A percentile compares a stretch with the other conserved stretches of the same genome.
Evolutionary conservation across 768 basidiomycete species (phyloP).

Genomic region (Chiua virens): DNA sequence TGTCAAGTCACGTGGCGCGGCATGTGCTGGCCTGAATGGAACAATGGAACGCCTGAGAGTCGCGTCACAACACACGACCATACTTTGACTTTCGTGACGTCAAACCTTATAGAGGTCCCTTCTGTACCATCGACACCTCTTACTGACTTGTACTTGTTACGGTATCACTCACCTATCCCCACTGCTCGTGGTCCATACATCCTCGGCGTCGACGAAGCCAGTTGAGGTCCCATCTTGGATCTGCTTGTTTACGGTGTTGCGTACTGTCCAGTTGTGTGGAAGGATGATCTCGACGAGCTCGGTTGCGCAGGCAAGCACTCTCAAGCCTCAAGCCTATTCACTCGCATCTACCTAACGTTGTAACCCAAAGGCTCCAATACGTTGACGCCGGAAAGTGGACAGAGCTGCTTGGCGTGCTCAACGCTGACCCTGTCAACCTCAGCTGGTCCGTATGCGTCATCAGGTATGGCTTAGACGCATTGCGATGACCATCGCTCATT

Average conservation of each 20-base stretch:
- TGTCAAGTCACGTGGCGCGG: too few relatives aligned
- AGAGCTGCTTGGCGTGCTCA: conserved; percentile 62
- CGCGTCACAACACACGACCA: too few relatives aligned
- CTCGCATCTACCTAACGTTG: background rate
- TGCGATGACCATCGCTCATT: background rate
- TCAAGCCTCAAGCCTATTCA: background rate
- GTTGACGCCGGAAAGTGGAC: conserved; percentile 71
- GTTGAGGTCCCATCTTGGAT: conserved; percentile 92
- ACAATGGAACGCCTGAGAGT: too few relatives aligned
- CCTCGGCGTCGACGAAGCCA: conserved; percentile 98
- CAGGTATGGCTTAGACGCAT: conserved; percentile 39
- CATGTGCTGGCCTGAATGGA: too few relatives aligned
- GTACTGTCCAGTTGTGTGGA: conserved; percentile 82
- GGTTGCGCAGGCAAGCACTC: conserved; percentile 81
- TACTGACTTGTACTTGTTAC: conserved; percentile 71
- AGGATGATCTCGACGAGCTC: conserved; percentile 67
- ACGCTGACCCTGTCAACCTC: conserved; percentile 66
- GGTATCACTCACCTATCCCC: conserved; percentile 37
- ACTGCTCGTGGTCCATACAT: conserved; percentile 77
- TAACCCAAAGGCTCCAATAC: conserved; percentile 81
- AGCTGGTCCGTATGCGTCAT: conserved; percentile 84
- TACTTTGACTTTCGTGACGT: too few relatives aligned
- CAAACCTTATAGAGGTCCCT: too few relatives aligned
- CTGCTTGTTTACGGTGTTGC: conserved; percentile 96
- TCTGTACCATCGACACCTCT: conserved; percentile 40